Evolutionary conservation across 2,329 filamentous ascomycete genomes (phyloP).

Genomic region (Fusarium abutilonis): DNA sequence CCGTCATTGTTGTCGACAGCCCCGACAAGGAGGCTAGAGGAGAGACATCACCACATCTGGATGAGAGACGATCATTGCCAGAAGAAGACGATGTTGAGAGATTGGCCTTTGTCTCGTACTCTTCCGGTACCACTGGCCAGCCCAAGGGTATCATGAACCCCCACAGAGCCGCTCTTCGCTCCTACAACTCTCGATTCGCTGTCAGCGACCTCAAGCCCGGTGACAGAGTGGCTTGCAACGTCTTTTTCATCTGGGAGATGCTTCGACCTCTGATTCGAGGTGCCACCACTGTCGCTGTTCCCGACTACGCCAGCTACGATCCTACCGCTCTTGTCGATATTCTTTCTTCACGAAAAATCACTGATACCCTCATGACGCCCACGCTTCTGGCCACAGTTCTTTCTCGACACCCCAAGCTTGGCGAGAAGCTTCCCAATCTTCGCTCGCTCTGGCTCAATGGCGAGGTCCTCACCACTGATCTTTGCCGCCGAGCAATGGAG

Average conservation of each 20-base stretch:
- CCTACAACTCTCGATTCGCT: conserved; percentile 76
- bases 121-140: conserved; percentile 78
- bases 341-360: conserved; percentile 71
- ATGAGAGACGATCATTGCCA: conserved; percentile 63
- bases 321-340: conserved; percentile 77
- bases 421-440: conserved; percentile 69
- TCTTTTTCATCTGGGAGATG: conserved; percentile 89
- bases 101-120: conserved; percentile 83
- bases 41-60: conserved; percentile 44
- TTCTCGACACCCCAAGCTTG: conserved; percentile 73
- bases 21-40: conserved; percentile 46
- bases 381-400: conserved; percentile 80
- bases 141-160: conserved; percentile 87
- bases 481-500: conserved; percentile 73
- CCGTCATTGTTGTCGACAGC: conserved; percentile 72
- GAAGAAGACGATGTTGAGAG: conserved; percentile 75
- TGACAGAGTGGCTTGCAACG: conserved; percentile 86
- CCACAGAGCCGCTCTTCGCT: conserved; percentile 76
- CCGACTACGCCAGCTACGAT: conserved; percentile 81
- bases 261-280: conserved; percentile 78
- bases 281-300: conserved; percentile 78
- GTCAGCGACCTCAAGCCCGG: conserved; percentile 75
- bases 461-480: conserved; percentile 82
- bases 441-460: conserved; percentile 82
- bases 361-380: conserved; percentile 85